A percentile compares a stretch with the other conserved stretches of the same genome.
These are phyloP conservation scores for Panicum virgatum DNA, from an alignment of 202 grass and related monocot genomes.

Conservation along the genomic window DNA sequence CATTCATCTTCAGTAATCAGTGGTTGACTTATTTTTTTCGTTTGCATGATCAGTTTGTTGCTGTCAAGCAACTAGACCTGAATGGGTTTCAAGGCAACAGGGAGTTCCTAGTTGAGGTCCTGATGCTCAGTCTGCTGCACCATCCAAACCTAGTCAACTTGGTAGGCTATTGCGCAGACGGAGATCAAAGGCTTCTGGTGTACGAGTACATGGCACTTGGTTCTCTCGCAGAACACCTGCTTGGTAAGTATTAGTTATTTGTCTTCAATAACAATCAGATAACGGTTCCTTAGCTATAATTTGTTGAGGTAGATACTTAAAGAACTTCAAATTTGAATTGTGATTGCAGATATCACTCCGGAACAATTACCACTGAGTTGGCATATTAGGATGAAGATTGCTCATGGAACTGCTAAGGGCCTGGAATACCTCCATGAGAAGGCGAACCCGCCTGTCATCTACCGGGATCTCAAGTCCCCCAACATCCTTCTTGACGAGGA, in stretches of 20 bases:
- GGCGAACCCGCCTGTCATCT: conserved; percentile 67
- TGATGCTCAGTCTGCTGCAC: conserved; percentile 77
- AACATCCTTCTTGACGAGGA: conserved; percentile 82
- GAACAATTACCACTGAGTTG: conserved; percentile 68
- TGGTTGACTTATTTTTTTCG: conserved; percentile 7
- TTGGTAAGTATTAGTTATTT: conserved; percentile 58
- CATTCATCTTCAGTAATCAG: background rate
- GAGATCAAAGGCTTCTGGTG: conserved; percentile 83
- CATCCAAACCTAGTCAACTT: conserved; percentile 88
- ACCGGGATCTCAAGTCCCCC: conserved; percentile 83
- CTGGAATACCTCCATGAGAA: conserved; percentile 90
- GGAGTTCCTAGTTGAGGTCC: conserved; percentile 84
- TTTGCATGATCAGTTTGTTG: conserved; percentile 61
- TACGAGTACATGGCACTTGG: conserved; percentile 90
- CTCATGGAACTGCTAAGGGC: conserved; percentile 70
- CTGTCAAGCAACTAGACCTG: conserved; percentile 85
- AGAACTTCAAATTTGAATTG: conserved; percentile 12
- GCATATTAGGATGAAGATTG: conserved; percentile 85
- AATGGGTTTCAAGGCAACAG: conserved; percentile 72
- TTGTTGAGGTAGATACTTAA: background rate
- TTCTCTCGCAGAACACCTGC: conserved; percentile 71
- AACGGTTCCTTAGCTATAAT: background rate
- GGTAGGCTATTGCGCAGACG: conserved; percentile 81
- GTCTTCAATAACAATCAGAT: conserved; percentile 1
- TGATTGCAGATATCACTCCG: conserved; percentile 48